A percentile compares a stretch with the other conserved stretches of the same genome.
These are phyloP conservation scores for Heliosperma pusillum DNA, from an alignment of 148 eudicot species.

Conservation along the genomic window DNA sequence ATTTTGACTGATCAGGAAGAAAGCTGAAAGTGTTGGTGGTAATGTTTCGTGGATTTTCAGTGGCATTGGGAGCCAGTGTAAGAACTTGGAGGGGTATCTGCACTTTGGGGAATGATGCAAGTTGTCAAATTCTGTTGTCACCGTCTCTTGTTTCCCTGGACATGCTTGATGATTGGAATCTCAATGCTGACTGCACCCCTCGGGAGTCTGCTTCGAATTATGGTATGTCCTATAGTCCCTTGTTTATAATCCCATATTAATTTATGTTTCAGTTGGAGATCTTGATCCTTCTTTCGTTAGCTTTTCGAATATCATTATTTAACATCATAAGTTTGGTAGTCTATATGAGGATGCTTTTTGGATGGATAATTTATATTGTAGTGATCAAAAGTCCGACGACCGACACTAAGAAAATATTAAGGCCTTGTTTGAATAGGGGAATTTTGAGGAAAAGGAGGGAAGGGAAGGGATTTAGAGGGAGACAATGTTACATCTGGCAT, in stretches of 20 bases:
- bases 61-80: background rate
- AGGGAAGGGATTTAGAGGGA: no score
- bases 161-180: slow-evolving; percentile 27
- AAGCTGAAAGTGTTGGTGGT: slow-evolving; percentile 14
- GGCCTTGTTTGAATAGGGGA: no score
- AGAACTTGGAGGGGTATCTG: slow-evolving; percentile 22
- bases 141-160: slow-evolving; percentile 31
- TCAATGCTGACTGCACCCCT: background rate
- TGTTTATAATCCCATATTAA: background rate
- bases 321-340: background rate
- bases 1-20: background rate
- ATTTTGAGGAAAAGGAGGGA: no score
- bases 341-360: background rate
- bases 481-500: no score
- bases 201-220: background rate
- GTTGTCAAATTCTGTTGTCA: slow-evolving; percentile 20
- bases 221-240: slow-evolving; percentile 6
- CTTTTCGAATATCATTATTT: background rate
- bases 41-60: slow-evolving; percentile 17
- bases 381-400: background rate
- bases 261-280: background rate
- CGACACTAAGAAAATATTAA: background rate
- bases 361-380: background rate
- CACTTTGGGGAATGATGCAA: slow-evolving; percentile 10
- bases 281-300: background rate